Evolutionary conservation across 2,329 filamentous ascomycete genomes (phyloP), one percentile per base, ranked within the genome.

Genomic region (Fusarium redolens): DNA sequence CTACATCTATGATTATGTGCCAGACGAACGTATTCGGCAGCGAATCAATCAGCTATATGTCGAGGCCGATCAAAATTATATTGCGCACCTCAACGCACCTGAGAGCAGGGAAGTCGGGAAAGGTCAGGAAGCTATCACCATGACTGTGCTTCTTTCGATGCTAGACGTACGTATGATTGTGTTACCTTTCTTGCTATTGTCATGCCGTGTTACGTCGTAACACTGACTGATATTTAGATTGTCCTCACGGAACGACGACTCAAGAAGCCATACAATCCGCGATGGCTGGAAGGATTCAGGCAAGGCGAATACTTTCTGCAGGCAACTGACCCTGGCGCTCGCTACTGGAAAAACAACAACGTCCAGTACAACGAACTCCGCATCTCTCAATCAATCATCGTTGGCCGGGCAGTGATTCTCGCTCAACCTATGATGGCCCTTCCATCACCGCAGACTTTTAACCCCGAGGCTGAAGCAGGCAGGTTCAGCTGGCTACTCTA

Each of bases 1-100:
- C 2, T 84, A 84, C 33, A 81, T 84, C 9, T 82, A 83, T 61
- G 83, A 84, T 61, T 84, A 84, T 41, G 62, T 79, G n/a, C 82
- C 81, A 2, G 71, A 22, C 3, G 22, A 22, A 3, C 22, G 22
- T 22, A 22, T 22, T 22, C 22, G 22, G 22, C 22, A 22, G 14
- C 76, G 78, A 17, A 79, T 83, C 55, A 83, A 83, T 47, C 59
- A 78, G 15, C 76, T 77, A 22, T 83, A 71, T n/a, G n/a, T n/a
- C n/a, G n/a, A n/a, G n/a, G n/a, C n/a, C n/a, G n/a, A n/a, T n/a
- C n/a, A n/a, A n/a, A n/a, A n/a, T n/a, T n/a, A n/a, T n/a, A n/a
- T n/a, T n/a, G n/a, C n/a, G n/a, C n/a, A n/a, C n/a, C n/a, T n/a
- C n/a, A n/a, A 72, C 33, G 66, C 75, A 11, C 73, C 77, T 1